Percentiles rank a stretch among this genome's conserved stretches.
phyloP scores from a whole-genome alignment of 441 rosid genomes.

The Omphalea diandra region DNA sequence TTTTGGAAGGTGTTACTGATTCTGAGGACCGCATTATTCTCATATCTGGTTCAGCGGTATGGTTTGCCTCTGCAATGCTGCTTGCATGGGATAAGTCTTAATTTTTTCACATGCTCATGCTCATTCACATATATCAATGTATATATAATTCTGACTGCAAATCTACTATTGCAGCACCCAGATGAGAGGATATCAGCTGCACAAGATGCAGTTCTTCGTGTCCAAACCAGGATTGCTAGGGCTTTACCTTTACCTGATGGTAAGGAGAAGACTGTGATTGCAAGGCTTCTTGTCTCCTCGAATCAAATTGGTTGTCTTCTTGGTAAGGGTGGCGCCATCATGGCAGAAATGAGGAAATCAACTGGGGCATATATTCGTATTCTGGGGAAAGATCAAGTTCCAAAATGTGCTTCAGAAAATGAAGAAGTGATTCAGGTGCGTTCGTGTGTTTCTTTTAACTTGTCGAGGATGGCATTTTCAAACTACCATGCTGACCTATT shows the following conservation, averaged over 20 bases:
- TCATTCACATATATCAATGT: no score
- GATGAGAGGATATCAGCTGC: slow-evolving; percentile 66
- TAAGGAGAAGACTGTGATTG: slow-evolving; percentile 51
- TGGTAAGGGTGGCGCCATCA: slow-evolving; percentile 74
- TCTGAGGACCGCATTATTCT: slow-evolving; percentile 61
- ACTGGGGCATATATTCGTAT: slow-evolving; percentile 74
- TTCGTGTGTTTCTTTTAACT: slow-evolving; percentile 7
- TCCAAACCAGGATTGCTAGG: slow-evolving; percentile 57
- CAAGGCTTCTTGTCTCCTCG: slow-evolving; percentile 63
- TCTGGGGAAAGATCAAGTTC: slow-evolving; percentile 70
- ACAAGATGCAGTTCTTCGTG: slow-evolving; percentile 80
- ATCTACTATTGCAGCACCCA: slow-evolving; percentile 54
- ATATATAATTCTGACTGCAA: slow-evolving; percentile 22
- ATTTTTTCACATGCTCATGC: slow-evolving; percentile 14
- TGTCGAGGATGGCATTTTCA: slow-evolving; percentile 12
- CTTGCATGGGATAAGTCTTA: slow-evolving; percentile 6
- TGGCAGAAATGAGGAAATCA: slow-evolving; percentile 72
- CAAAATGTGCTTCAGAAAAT: slow-evolving; percentile 68
- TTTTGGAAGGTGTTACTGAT: slow-evolving; percentile 55
- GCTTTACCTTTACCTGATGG: slow-evolving; percentile 51
- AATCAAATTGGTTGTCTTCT: slow-evolving; percentile 79
- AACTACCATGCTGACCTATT: neutral
- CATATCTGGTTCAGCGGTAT: slow-evolving; percentile 72
- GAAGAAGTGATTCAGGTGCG: slow-evolving; percentile 80
- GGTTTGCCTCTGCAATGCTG: slow-evolving; percentile 26